Evolutionary conservation across 1,284 basidiomycete genomes (phyloP).

Genomic region (Boletus hoseneyae): DNA sequence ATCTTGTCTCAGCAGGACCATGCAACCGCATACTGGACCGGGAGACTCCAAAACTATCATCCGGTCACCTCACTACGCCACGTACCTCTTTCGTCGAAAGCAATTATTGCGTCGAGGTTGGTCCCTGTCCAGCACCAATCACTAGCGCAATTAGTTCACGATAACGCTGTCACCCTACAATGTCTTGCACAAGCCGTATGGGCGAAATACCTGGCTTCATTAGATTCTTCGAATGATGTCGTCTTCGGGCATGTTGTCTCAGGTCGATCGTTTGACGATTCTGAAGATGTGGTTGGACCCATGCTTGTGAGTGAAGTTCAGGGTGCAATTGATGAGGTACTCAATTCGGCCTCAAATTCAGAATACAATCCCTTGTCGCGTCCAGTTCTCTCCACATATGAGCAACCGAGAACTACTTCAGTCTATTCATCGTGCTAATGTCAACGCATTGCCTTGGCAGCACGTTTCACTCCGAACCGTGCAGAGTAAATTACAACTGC

Average conservation of each 20-base stretch:
- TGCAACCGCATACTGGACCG: slow-evolving; percentile 42
- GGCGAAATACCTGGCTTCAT: slow-evolving; percentile 39
- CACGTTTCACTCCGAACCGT: slow-evolving; percentile 46
- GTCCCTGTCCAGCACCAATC: slow-evolving; percentile 10
- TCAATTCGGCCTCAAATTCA: slow-evolving; percentile 16
- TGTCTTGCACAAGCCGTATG: slow-evolving; percentile 43
- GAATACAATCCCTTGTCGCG: slow-evolving; percentile 48
- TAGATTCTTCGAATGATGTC: slow-evolving; percentile 36
- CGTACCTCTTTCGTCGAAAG: slow-evolving; percentile 5
- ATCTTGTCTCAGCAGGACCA: slow-evolving; percentile 37
- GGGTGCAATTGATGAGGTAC: neutral
- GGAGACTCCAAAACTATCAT: slow-evolving; percentile 31
- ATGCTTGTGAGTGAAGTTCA: slow-evolving; percentile 39
- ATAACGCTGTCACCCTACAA: slow-evolving; percentile 35
- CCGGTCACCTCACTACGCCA: slow-evolving; percentile 20
- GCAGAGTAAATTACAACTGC: slow-evolving; percentile 36
- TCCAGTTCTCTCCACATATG: slow-evolving; percentile 29
- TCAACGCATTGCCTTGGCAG: slow-evolving; percentile 44
- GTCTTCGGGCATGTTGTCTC: slow-evolving; percentile 50
- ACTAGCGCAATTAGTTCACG: slow-evolving; percentile 16
- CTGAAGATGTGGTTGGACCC: slow-evolving; percentile 48
- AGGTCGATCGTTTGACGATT: slow-evolving; percentile 40
- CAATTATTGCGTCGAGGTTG: slow-evolving; percentile 10
- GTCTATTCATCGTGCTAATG: slow-evolving; percentile 39
- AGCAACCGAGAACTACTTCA: slow-evolving; percentile 38